Evolutionary conservation across 2,329 filamentous ascomycete genomes (phyloP), one percentile per base, ranked within the genome.

Genomic region (Aspergillus neotritici): DNA sequence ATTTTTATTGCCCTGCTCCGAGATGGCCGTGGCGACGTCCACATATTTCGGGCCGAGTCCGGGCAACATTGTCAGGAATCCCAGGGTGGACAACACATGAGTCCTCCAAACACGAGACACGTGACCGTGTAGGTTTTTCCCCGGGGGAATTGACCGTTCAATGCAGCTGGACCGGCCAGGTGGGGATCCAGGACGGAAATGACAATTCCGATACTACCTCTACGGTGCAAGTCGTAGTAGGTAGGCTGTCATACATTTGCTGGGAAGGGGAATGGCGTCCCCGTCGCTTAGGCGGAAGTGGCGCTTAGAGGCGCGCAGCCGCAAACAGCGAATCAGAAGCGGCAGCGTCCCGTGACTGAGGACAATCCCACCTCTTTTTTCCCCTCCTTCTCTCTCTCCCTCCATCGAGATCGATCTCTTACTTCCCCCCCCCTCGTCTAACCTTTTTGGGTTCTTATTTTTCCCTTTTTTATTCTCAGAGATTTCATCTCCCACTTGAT

Each of bases 1-100:
- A 64, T 72, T 83, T 50, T 82, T 69, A 5, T 21, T 58, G 50
- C 17, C 52, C 7, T 51, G 36, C 35, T 63, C 43, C 16, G 62
- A 58, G 14, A 39, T 75, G 64, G 47, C 80, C 60, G 49, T 66
- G 57, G 52, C 74, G 62, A 79, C 64, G 33, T 67, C 63, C 4
- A 65, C 59, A 52, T 79, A 78, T 31, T 65, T 64, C 2, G 60
- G 15, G 5, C 48, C 25, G n/a, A 50, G 25, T 30, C 31, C 31
- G 40, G 29, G 34, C 21, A 15, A 11, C 40, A 44, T 40, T 36
- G 37, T 43, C 8, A 29, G 9, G n/a, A 13, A 12, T 29, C 4
- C 29, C n/a, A 17, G 15, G 13, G 14, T 3, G 3, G 21, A 25
- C 7, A 8, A 8, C 21, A 8, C 21, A 25, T 25, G 21, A 5